A percentile compares a stretch with the other conserved stretches of the same genome.
Evolutionary conservation across 202 grass and related monocot species (phyloP).

Genomic region (Hordeum pubiflorum): DNA sequence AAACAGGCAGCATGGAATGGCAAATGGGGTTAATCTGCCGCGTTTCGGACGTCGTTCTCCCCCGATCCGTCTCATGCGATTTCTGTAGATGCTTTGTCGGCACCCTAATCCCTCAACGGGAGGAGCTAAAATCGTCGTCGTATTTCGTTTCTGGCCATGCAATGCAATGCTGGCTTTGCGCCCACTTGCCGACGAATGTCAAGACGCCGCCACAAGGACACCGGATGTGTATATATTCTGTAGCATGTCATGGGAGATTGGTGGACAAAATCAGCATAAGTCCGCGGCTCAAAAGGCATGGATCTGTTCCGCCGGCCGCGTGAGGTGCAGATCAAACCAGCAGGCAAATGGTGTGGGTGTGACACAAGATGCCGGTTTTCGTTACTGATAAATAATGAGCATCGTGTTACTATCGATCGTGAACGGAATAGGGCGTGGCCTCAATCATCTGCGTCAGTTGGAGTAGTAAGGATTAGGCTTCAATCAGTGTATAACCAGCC

Average conservation of each 20-base stretch:
- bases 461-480: neutral
- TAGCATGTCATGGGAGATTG: neutral
- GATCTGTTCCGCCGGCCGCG: neutral
- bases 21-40: neutral
- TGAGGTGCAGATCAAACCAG: neutral
- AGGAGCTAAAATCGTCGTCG: neutral
- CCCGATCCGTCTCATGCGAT: neutral
- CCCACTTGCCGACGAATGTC: conserved; percentile 1
- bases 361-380: neutral
- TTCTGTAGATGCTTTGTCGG: conserved; percentile 19
- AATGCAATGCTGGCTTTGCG: conserved; percentile 20
- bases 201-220: neutral
- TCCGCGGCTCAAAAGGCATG: neutral
- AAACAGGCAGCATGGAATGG: neutral
- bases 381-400: neutral
- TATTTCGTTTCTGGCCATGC: conserved; percentile 20
- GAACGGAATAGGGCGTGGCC: neutral
- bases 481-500: too few species aligned
- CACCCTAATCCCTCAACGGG: neutral
- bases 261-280: neutral
- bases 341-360: neutral
- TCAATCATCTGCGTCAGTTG: neutral
- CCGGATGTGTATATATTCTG: neutral
- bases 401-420: neutral
- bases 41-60: neutral